Conservation (phyloP, 495 filamentous ascomycete species). For the Oidiodendron maius region DNA sequence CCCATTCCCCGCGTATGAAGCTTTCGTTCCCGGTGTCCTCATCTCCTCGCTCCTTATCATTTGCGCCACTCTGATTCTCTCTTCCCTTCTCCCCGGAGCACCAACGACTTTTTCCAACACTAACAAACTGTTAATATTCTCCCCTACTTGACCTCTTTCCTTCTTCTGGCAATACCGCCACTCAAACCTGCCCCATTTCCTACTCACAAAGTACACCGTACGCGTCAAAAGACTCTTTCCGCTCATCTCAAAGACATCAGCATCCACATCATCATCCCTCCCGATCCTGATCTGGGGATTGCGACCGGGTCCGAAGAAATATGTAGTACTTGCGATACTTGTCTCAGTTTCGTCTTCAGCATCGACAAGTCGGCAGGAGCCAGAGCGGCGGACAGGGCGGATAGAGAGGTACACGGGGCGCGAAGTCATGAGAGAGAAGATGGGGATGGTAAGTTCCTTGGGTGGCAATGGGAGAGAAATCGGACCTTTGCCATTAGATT, state of each 20-base stretch:
- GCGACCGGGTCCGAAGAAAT: constrained; percentile 43
- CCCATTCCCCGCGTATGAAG: constrained; percentile 43
- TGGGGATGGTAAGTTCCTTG: constrained; percentile 35
- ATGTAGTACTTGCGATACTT: constrained; percentile 35
- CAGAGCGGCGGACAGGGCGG: constrained; percentile 35
- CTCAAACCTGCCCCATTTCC: constrained; percentile 32
- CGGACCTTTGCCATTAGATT: constrained; percentile 34
- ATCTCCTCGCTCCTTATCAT: constrained; percentile 36
- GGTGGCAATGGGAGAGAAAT: constrained; percentile 38
- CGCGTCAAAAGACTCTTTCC: constrained; percentile 33
- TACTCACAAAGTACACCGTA: constrained; percentile 29
- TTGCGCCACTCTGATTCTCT: constrained; percentile 33
- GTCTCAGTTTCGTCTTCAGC: constrained; percentile 15
- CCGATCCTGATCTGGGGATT: constrained; percentile 22
- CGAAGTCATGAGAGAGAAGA: constrained; percentile 30
- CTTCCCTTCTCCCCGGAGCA: constrained; percentile 16
- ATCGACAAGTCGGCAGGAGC: constrained; percentile 31
- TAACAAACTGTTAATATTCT: constrained; percentile 24
- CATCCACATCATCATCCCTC: background rate
- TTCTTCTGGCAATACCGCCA: constrained; percentile 41
- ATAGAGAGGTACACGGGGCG: constrained; percentile 34
- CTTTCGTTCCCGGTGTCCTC: constrained; percentile 35
- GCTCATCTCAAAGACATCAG: constrained; percentile 27
- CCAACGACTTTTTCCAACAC: constrained; percentile 29
- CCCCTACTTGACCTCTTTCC: constrained; percentile 24